phyloP scores from a whole-genome alignment of 2,329 filamentous ascomycete species.

The Dichotomopilus funicola region DNA sequence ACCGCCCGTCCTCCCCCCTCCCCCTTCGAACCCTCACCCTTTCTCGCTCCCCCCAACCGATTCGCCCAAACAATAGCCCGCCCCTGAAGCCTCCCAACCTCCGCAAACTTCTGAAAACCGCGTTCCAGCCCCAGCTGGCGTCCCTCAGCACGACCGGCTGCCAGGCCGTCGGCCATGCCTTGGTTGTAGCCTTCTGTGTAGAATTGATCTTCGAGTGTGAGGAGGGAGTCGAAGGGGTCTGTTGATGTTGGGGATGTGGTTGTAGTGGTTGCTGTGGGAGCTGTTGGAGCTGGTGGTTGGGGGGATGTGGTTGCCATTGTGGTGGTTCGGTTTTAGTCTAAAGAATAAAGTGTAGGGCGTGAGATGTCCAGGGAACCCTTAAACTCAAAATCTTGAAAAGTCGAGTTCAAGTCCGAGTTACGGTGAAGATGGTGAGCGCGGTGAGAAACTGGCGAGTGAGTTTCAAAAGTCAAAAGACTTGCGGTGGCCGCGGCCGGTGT shows the following conservation, averaged over 20 bases:
- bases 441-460: neutral
- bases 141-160: slow-evolving; percentile 78
- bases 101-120: slow-evolving; percentile 86
- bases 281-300: neutral
- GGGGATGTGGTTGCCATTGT: slow-evolving; percentile 6
- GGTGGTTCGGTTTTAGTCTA: neutral
- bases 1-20: too few species aligned
- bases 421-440: neutral
- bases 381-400: too few species aligned
- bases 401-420: too few species aligned
- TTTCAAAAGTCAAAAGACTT: neutral
- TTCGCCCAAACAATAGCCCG: slow-evolving; percentile 79
- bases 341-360: too few species aligned
- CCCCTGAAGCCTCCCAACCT: slow-evolving; percentile 72
- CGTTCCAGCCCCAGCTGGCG: slow-evolving; percentile 86
- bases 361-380: too few species aligned
- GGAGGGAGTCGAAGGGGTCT: slow-evolving; percentile 50
- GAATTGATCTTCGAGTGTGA: slow-evolving; percentile 61
- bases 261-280: slow-evolving; percentile 8
- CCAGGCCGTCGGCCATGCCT: slow-evolving; percentile 67
- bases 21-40: too few species aligned
- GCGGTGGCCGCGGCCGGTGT: neutral
- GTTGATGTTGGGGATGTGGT: too few species aligned
- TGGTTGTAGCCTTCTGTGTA: slow-evolving; percentile 76
- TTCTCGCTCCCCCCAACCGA: slow-evolving; percentile 36